phyloP scores from a whole-genome alignment of 768 basidiomycete genomes.

The Cystobasidium tubakii region DNA sequence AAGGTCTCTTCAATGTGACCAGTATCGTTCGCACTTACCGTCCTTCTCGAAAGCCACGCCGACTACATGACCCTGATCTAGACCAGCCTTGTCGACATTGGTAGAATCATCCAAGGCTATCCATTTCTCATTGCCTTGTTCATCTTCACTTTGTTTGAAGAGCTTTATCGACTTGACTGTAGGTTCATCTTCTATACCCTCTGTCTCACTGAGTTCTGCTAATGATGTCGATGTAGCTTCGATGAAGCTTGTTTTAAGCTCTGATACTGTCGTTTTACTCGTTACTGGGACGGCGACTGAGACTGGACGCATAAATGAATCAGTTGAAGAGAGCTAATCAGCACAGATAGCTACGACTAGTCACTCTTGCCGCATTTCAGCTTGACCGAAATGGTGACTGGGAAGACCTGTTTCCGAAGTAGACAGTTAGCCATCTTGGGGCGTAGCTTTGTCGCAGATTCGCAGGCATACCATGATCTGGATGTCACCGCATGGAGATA shows the following conservation, averaged over 20 bases:
- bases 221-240: background rate
- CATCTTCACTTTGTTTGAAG: slow-evolving; percentile 18
- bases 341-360: background rate
- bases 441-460: too few species aligned
- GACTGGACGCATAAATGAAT: background rate
- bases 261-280: slow-evolving; percentile 7
- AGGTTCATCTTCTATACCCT: background rate
- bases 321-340: background rate
- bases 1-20: background rate
- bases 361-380: slow-evolving; percentile 25
- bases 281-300: slow-evolving; percentile 11
- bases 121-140: slow-evolving; percentile 21
- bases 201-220: background rate
- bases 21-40: too few species aligned
- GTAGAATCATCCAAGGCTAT: slow-evolving; percentile 21
- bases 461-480: background rate
- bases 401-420: slow-evolving; percentile 6
- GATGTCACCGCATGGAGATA: background rate
- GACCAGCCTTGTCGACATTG: slow-evolving; percentile 25
- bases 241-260: slow-evolving; percentile 19
- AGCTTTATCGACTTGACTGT: slow-evolving; percentile 7
- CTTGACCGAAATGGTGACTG: slow-evolving; percentile 29
- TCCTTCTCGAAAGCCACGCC: slow-evolving; percentile 16
- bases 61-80: slow-evolving; percentile 34
- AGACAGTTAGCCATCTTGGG: too few species aligned